Base-by-base conservation (phyloP, 768 basidiomycete species). In the Calocybe indica region DNA sequence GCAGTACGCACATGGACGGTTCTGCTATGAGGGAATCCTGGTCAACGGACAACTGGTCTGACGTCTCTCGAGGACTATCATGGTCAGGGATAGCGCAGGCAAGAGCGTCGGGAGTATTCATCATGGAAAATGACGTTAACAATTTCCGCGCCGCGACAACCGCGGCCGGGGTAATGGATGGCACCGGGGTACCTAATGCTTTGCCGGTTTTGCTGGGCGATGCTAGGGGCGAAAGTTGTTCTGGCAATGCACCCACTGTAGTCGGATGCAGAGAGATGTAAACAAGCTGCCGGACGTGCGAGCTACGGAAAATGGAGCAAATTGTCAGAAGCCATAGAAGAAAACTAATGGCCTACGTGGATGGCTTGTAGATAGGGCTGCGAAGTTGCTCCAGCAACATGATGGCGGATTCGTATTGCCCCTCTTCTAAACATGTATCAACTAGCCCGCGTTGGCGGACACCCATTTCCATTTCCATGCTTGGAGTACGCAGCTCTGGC, bases 401-500 rank as follows among this genome's bases (percentile, higher is more conserved):
- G 29, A 88, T 82, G 6, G 80, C 88, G 5, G 78, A 71, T 55
- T 86, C 81, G 52, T 85, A 87, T 49, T 88, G 84, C 12, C 81
- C 79, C 60, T 90, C 88, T 56, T 90, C 88, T 13, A 89, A 78
- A 49, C 82, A 82, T 45, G 74, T 80, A 58, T 89, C 85, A 13
- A 88, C 83, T 4, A 86, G 65, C 32, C 71, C 73, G 33, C 74
- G 70, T 54, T 78, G 76, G 55, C 77, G 60, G 10, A 61, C 58
- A 48, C 63, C 67, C 70, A 80, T 72, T 45, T 77, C 75, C 22
- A 22, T 22, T 22, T 22, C 22, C 22, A 22, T 22, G 4, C 22
- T 22, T 22, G 4, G 22, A 22, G 22, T 22, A 22, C 22, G 22
- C 22, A 22, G 22, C 22, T 22, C 22, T 4, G 1, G 22, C 22